Conservation (phyloP, 345 rosid genomes). For the Boechera retrofracta region DNA sequence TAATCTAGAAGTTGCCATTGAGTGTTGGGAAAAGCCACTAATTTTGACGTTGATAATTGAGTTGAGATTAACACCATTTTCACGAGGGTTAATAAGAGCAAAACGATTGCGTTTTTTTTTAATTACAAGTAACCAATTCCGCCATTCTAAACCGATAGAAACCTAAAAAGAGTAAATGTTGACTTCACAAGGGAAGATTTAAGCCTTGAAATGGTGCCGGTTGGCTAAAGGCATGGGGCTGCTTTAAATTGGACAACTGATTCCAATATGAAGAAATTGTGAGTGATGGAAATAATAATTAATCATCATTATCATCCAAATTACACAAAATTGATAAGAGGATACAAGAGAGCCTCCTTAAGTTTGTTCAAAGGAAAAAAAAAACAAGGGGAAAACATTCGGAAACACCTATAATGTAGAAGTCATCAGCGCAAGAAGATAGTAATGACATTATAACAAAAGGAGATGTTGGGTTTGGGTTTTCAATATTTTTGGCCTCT, state of each 20-base stretch:
- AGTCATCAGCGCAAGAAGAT: not conserved
- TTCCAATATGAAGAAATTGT: not conserved
- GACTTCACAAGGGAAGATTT: not conserved
- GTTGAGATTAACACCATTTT: too few relatives aligned
- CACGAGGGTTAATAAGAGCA: too few relatives aligned
- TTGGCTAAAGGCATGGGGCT: too few relatives aligned
- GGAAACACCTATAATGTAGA: conserved; percentile 26
- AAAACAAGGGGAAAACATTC: not conserved
- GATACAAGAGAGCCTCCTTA: conserved; percentile 4
- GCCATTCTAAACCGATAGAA: too few relatives aligned
- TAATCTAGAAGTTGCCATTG: not conserved
- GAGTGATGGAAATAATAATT: conserved; percentile 23
- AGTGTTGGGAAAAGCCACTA: not conserved
- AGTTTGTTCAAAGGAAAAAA: conserved; percentile 1
- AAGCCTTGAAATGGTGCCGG: not conserved
- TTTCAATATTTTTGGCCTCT: conserved; percentile 46
- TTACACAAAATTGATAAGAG: conserved; percentile 43
- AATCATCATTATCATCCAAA: conserved; percentile 42
- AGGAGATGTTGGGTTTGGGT: not conserved
- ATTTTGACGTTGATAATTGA: not conserved
- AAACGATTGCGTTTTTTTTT: too few relatives aligned
- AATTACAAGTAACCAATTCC: too few relatives aligned
- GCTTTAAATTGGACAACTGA: too few relatives aligned
- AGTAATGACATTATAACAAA: not conserved
- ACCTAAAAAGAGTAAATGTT: not conserved